Percentiles rank a stretch among this genome's conserved stretches.
Evolutionary conservation across 2,329 filamentous ascomycete genomes (phyloP).

Genomic region (Trichophyton rubrum): DNA sequence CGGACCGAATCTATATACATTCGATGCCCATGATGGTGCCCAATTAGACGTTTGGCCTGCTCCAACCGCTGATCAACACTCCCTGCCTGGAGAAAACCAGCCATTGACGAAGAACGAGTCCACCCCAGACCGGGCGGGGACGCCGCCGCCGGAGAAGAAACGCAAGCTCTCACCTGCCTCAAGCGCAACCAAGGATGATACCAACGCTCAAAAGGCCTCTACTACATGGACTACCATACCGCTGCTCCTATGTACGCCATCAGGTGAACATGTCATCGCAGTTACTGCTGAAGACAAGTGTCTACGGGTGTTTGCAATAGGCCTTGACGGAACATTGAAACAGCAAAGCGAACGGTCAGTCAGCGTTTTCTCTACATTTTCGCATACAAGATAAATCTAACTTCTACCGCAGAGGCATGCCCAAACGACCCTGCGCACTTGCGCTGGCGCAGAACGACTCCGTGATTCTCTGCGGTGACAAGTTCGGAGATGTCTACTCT

Average conservation of each 20-base stretch:
- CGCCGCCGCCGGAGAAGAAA: slow-evolving; percentile 34
- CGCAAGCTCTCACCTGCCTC: slow-evolving; percentile 28
- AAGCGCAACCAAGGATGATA: slow-evolving; percentile 13
- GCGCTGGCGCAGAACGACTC: slow-evolving; percentile 54
- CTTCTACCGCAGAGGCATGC: slow-evolving; percentile 52
- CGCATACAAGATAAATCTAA: slow-evolving; percentile 18
- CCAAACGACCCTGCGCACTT: slow-evolving; percentile 74
- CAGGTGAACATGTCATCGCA: slow-evolving; percentile 58
- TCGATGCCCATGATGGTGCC: slow-evolving; percentile 46
- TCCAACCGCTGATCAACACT: not conserved
- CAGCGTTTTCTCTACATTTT: not conserved
- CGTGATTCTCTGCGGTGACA: slow-evolving; percentile 75
- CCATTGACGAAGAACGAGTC: not conserved
- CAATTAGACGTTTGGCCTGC: slow-evolving; percentile 50
- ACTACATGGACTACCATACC: slow-evolving; percentile 49
- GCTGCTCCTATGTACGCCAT: slow-evolving; percentile 50
- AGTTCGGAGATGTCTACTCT: slow-evolving; percentile 92
- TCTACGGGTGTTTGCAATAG: slow-evolving; percentile 66
- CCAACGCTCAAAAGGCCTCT: slow-evolving; percentile 14
- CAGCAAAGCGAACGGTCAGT: slow-evolving; percentile 62
- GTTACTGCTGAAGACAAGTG: slow-evolving; percentile 87
- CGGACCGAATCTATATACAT: slow-evolving; percentile 58
- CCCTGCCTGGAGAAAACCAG: not conserved
- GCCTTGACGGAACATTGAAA: slow-evolving; percentile 47
- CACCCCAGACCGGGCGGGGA: slow-evolving; percentile 13